Evolutionary conservation across 805 yeast species (phyloP).

Genomic region (Maudiozyma saulgeensis): DNA sequence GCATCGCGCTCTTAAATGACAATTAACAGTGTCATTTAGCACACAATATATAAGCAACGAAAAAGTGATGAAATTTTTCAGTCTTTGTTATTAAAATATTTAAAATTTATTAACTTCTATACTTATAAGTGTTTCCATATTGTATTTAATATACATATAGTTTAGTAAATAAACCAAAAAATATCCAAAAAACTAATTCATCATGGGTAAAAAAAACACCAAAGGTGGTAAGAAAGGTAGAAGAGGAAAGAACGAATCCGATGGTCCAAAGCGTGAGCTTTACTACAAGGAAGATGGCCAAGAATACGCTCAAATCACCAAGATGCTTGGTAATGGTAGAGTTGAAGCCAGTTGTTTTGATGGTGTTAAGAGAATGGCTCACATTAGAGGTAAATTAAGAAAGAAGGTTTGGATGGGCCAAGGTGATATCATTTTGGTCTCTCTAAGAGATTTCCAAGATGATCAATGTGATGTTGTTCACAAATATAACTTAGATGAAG

Average conservation of each 20-base stretch:
- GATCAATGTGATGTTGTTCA: constrained; percentile 97
- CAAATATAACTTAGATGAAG: constrained; percentile 95
- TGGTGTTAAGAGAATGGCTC: constrained; percentile 89
- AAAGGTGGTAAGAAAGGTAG: constrained; percentile 85
- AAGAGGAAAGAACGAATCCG: constrained; percentile 95
- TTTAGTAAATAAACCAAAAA: not conserved
- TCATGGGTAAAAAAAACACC: constrained; percentile 32
- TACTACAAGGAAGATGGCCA: constrained; percentile 90
- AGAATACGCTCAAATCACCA: constrained; percentile 96
- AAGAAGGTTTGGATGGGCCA: constrained; percentile 99
- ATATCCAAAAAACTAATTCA: not conserved
- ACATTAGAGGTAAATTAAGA: constrained; percentile 97
- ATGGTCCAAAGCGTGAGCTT: constrained; percentile 88
- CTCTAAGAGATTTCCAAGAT: constrained; percentile 97
- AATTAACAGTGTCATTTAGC: not conserved
- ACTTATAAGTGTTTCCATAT: too few species aligned
- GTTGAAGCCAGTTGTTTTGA: constrained; percentile 93
- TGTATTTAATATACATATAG: not conserved
- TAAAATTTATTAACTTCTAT: too few species aligned
- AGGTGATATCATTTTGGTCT: constrained; percentile 93
- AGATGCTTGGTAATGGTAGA: constrained; percentile 97
- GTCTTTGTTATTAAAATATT: not conserved
- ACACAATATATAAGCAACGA: not conserved
- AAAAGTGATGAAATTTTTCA: not conserved
- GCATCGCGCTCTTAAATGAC: not conserved